phyloP scores from a whole-genome alignment of 2,329 filamentous ascomycete species.

The Colletotrichum endophyticum region DNA sequence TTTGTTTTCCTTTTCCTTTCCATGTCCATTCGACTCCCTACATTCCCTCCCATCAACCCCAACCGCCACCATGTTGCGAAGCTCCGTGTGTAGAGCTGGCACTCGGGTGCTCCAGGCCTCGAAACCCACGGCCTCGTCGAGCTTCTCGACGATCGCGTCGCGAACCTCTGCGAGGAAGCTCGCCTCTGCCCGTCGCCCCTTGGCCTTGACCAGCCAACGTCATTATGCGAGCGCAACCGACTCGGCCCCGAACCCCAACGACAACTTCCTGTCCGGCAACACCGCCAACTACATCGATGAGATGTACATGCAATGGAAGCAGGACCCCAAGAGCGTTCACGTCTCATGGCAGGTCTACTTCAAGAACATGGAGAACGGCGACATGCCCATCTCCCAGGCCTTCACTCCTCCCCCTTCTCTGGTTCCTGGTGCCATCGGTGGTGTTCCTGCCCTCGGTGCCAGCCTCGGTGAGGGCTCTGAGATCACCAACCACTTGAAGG shows the following conservation, averaged over 20 bases:
- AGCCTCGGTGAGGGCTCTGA: conserved; percentile 75
- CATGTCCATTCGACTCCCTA: neutral
- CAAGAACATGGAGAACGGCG: conserved; percentile 97
- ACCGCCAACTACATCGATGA: conserved; percentile 99
- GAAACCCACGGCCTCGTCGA: conserved; percentile 45
- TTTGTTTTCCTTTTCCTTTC: neutral
- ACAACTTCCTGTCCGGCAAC: conserved; percentile 96
- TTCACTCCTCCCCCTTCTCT: conserved; percentile 96
- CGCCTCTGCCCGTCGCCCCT: conserved; percentile 51
- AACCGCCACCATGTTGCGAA: conserved; percentile 69
- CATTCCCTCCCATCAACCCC: neutral
- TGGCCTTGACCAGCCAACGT: conserved; percentile 55
- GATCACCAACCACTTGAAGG: conserved; percentile 95
- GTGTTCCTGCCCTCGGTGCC: conserved; percentile 75
- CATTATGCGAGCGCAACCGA: conserved; percentile 61
- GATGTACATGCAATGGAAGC: conserved; percentile 99
- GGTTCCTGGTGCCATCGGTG: conserved; percentile 80
- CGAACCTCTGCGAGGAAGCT: conserved; percentile 49
- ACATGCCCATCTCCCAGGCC: conserved; percentile 96
- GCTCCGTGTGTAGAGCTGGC: conserved; percentile 69
- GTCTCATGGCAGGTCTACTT: conserved; percentile 99
- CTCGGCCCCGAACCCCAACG: conserved; percentile 76
- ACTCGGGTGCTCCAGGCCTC: conserved; percentile 65
- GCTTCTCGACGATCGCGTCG: conserved; percentile 44
- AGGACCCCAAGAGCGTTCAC: conserved; percentile 91